Evolutionary conservation across 2,329 filamentous ascomycete genomes (phyloP).

Genomic region (Phaeosphaeriaceae sp.): DNA sequence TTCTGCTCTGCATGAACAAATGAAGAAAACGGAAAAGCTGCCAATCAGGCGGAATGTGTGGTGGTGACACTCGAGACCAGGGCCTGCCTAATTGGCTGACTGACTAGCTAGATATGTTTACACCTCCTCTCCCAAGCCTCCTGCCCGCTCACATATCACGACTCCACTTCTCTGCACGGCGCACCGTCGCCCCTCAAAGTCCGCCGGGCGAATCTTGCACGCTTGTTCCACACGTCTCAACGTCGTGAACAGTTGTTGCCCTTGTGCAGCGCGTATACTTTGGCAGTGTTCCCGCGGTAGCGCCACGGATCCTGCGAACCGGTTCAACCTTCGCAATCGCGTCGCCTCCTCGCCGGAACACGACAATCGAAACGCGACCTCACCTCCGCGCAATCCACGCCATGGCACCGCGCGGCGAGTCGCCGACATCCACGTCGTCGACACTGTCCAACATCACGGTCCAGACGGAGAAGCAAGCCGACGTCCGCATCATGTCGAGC

Average conservation of each 20-base stretch:
- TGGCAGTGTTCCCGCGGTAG: conserved; percentile 43
- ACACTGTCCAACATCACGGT: conserved; percentile 53
- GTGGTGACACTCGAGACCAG: conserved; percentile 42
- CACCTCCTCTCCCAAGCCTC: conserved; percentile 40
- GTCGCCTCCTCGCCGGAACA: conserved; percentile 39
- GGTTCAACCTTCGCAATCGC: conserved; percentile 37
- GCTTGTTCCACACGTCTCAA: conserved; percentile 21
- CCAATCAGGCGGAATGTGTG: conserved; percentile 32
- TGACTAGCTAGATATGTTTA: conserved; percentile 48
- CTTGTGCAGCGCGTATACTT: conserved; percentile 36
- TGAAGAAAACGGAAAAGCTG: not conserved
- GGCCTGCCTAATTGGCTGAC: conserved; percentile 47
- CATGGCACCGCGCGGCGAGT: conserved; percentile 44
- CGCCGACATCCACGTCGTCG: conserved; percentile 52
- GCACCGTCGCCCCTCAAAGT: conserved; percentile 32
- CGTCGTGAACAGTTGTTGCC: conserved; percentile 20
- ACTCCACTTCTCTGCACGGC: conserved; percentile 25
- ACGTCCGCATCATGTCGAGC: conserved; percentile 54
- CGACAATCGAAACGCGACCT: conserved; percentile 30
- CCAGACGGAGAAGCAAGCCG: conserved; percentile 36
- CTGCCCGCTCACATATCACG: conserved; percentile 28
- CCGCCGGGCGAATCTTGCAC: conserved; percentile 32
- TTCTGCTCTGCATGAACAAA: not conserved
- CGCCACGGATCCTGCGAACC: conserved; percentile 28
- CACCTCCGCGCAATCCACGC: conserved; percentile 18